A percentile compares a stretch with the other conserved stretches of the same genome.
Conservation (phyloP, 1,139 yeast species). For the Saccharomyces hybrid region DNA sequence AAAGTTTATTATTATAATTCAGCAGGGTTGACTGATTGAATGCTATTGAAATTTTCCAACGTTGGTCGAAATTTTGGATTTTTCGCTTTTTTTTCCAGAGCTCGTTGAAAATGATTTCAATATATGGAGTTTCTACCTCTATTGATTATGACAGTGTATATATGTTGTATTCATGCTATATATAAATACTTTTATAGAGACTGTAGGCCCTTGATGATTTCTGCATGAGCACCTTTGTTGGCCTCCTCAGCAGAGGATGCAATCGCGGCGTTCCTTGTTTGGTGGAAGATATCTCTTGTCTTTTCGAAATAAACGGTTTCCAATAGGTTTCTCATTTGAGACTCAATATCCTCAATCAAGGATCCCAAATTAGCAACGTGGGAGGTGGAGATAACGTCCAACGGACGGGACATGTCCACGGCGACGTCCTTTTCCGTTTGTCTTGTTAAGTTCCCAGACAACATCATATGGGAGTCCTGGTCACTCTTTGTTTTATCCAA, state of each 20-base stretch:
- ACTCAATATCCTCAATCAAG: constrained; percentile 80
- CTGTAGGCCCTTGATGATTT: constrained; percentile 29
- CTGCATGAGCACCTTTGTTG: constrained; percentile 24
- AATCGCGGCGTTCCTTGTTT: constrained; percentile 16
- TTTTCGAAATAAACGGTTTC: constrained; percentile 95
- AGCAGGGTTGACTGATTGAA: background rate
- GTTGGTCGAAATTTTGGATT: background rate
- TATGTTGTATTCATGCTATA: background rate
- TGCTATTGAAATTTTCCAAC: background rate
- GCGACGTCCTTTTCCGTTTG: constrained; percentile 46
- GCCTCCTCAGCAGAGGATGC: constrained; percentile 11
- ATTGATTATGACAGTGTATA: background rate
- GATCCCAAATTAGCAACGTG: constrained; percentile 84
- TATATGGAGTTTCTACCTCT: background rate
- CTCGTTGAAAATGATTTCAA: background rate
- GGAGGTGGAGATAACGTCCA: constrained; percentile 24
- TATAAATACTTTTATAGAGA: constrained; percentile 14
- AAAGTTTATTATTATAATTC: background rate
- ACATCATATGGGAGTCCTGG: constrained; percentile 35
- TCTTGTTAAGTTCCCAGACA: constrained; percentile 81
- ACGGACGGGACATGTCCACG: constrained; percentile 18
- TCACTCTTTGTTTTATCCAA: constrained; percentile 34
- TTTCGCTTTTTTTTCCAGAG: background rate
- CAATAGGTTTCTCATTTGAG: constrained; percentile 74
- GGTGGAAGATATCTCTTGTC: constrained; percentile 62